Evolutionary conservation across 108 stramenopile species (phyloP), one percentile per base, ranked within the genome.

Genomic region (Pseudonitzschia pungens): DNA sequence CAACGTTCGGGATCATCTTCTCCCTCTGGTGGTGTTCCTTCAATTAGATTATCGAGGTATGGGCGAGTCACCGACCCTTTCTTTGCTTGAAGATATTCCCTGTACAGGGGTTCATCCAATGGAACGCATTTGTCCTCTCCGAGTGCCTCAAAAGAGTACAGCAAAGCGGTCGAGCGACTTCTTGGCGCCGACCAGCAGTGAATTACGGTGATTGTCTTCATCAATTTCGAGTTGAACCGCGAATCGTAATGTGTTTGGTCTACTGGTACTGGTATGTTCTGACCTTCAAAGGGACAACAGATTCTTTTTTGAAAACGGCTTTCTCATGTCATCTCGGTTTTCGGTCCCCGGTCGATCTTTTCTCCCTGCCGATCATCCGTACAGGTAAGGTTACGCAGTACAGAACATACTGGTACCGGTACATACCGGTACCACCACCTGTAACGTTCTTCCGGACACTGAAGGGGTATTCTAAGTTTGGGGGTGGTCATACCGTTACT

Each of bases 131-230:
- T 80, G 51, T 86, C 77, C 65, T 42, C 16, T 50, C 83, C 70
- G 1, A 88, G 86, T 7, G 84, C 81, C 41, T 92, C 90, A 68
- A 97, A 98, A 64, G 89, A 89, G 72, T 98, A 98, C 55, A 98
- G 81, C 16, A 96, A 82, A 4, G 95, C 94, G 16, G 97, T 98
- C 26, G 92, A 94, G 20, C 94, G 86, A 51, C 88, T 91, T 11
- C 97, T 86, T 10, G 97, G 96, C 15, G 88, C 92, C 42, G 87
- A 89, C 97, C 97, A 98, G 69, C 95, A 95, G 68, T 98, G 96
- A 31, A 98, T 71, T 15, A 95, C 78, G 2, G 92, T 91, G 20
- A 92, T 70, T 51, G 51, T 72, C 56, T 72, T 83, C 40, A 42
- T 56, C 68, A 74, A 69, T 26, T 48, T 50, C 51, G 50, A 28